phyloP scores from a whole-genome alignment of 2,329 filamentous ascomycete species.

The Fusarium pilosicola region DNA sequence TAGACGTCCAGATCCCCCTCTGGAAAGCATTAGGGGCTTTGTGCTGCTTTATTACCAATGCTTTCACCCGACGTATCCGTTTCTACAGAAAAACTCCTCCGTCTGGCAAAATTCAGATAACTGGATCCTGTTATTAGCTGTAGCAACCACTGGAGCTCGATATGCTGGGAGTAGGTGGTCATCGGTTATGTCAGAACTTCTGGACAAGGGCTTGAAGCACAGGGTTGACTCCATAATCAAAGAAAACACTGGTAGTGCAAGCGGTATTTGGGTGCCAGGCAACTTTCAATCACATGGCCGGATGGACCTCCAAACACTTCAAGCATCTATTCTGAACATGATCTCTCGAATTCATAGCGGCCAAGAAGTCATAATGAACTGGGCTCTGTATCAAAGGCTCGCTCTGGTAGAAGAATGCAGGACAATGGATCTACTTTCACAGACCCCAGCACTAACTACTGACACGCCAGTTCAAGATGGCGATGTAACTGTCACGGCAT shows the following conservation, averaged over 20 bases:
- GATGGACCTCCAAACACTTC: slow-evolving; percentile 1
- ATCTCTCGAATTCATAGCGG: slow-evolving; percentile 9
- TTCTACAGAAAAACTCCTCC: slow-evolving; percentile 11
- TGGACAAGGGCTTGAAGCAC: neutral
- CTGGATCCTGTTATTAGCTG: slow-evolving; percentile 10
- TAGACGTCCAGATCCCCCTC: neutral
- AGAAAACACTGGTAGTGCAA: neutral
- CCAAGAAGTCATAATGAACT: neutral
- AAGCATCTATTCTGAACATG: slow-evolving; percentile 5
- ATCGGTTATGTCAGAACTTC: neutral
- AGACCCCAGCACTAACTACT: neutral
- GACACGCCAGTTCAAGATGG: neutral
- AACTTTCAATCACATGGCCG: neutral
- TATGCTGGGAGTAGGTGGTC: slow-evolving; percentile 5
- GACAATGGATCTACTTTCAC: slow-evolving; percentile 8
- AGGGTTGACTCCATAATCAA: neutral
- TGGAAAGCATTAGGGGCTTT: slow-evolving; percentile 12
- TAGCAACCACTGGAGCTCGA: slow-evolving; percentile 8
- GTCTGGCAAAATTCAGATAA: neutral
- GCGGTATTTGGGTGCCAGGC: slow-evolving; percentile 1
- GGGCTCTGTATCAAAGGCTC: slow-evolving; percentile 3
- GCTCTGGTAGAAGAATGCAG: slow-evolving; percentile 5
- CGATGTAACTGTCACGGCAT: neutral
- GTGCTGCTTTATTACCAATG: slow-evolving; percentile 22
- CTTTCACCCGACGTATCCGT: slow-evolving; percentile 30